Percentiles rank a stretch among this genome's conserved stretches.
Conservation (phyloP, 2,329 filamentous ascomycete species). For the Drechmeria coniospora region DNA sequence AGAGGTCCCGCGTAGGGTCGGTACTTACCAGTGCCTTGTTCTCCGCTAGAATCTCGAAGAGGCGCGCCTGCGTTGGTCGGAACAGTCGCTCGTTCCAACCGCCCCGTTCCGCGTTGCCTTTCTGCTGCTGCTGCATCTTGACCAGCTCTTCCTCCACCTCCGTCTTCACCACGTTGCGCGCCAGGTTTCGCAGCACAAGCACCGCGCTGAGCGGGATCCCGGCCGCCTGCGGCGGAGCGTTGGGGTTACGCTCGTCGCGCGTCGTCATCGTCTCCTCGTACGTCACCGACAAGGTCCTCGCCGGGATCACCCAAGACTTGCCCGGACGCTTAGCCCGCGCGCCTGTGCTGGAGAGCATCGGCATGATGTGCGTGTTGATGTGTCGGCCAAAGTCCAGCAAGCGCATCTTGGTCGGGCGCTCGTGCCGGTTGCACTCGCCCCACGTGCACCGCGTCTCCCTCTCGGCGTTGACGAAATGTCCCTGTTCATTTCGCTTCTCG, state of each 20-base stretch:
- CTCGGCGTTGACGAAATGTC: conserved; percentile 39
- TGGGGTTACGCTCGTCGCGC: conserved; percentile 42
- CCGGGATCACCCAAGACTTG: conserved; percentile 34
- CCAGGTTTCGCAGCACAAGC: conserved; percentile 65
- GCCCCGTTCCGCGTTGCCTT: conserved; percentile 25
- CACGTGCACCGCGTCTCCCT: conserved; percentile 47
- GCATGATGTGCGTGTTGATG: conserved; percentile 51
- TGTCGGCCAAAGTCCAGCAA: conserved; percentile 43
- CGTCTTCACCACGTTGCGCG: conserved; percentile 48
- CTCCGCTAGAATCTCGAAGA: conserved; percentile 56
- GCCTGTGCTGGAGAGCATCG: conserved; percentile 14
- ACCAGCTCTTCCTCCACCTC: conserved; percentile 39
- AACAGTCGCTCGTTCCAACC: conserved; percentile 57
- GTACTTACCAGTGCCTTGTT: conserved; percentile 44
- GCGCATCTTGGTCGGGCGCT: conserved; percentile 25
- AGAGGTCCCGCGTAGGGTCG: background rate
- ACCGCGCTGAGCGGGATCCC: conserved; percentile 68
- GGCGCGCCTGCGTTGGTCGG: conserved; percentile 44
- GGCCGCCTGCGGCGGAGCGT: conserved; percentile 46
- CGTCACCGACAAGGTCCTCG: conserved; percentile 37
- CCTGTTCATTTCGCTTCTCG: conserved; percentile 36
- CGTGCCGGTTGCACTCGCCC: conserved; percentile 47
- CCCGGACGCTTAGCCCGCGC: conserved; percentile 7
- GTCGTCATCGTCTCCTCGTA: conserved; percentile 41
- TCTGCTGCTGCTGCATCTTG: conserved; percentile 27